Evolutionary conservation across 2,329 filamentous ascomycete species (phyloP).

Genomic region (Fusarium sp.): DNA sequence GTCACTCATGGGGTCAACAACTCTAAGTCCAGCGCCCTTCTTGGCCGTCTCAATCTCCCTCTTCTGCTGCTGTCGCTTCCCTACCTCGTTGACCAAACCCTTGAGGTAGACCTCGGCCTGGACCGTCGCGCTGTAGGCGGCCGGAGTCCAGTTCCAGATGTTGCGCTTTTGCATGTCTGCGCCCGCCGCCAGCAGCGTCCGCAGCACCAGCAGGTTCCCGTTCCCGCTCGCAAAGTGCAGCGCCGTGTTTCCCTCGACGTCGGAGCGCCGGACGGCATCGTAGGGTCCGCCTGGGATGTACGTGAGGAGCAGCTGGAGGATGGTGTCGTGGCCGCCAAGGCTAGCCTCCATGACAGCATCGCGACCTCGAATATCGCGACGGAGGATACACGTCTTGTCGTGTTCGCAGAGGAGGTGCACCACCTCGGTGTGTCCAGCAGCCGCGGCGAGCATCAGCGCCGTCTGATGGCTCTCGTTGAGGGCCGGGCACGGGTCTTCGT

Average conservation of each 20-base stretch:
- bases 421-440: conserved; percentile 76
- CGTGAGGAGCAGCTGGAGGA: conserved; percentile 73
- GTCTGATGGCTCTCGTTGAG: conserved; percentile 86
- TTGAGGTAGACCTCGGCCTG: conserved; percentile 89
- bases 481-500: conserved; percentile 79
- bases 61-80: conserved; percentile 62
- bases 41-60: conserved; percentile 54
- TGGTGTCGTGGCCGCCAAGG: conserved; percentile 71
- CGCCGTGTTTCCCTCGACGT: conserved; percentile 84
- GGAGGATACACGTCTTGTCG: conserved; percentile 72
- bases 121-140: conserved; percentile 85
- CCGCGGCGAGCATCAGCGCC: conserved; percentile 82
- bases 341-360: conserved; percentile 79
- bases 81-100: conserved; percentile 78
- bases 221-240: conserved; percentile 88
- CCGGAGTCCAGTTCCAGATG: conserved; percentile 82
- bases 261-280: conserved; percentile 67
- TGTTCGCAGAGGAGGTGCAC: conserved; percentile 77
- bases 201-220: conserved; percentile 81
- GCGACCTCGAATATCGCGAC: conserved; percentile 74
- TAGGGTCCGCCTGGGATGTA: conserved; percentile 67
- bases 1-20: conserved; percentile 57
- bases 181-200: conserved; percentile 82
- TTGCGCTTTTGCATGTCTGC: conserved; percentile 81
- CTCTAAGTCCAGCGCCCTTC: conserved; percentile 57